These are phyloP conservation scores for Zygotorulaspora danielsina DNA, from an alignment of 805 yeast genomes.

Conservation along the genomic window DNA sequence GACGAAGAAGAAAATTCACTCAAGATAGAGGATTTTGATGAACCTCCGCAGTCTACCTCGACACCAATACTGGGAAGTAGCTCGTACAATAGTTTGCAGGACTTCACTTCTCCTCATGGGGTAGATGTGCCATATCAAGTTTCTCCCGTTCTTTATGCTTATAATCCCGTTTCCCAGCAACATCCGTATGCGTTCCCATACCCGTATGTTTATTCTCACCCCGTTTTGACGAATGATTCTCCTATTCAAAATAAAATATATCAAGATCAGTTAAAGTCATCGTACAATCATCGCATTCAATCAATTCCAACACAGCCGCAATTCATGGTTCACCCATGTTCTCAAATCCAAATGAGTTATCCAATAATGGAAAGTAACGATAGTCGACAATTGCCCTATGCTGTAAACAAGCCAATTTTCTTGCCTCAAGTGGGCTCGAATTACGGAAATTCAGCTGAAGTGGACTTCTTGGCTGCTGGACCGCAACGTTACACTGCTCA, in stretches of 20 bases:
- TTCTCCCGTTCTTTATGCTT: constrained; percentile 5
- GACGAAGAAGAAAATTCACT: constrained; percentile 20
- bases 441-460: neutral
- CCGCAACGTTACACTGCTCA: neutral
- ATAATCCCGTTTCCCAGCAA: neutral
- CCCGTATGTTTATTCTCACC: constrained; percentile 2
- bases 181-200: constrained; percentile 1
- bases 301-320: neutral
- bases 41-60: constrained; percentile 33
- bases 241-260: constrained; percentile 7
- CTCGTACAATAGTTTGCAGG: neutral
- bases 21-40: constrained; percentile 27
- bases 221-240: constrained; percentile 4
- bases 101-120: constrained; percentile 1
- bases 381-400: neutral
- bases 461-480: neutral
- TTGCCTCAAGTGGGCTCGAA: neutral
- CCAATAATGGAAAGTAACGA: constrained; percentile 1
- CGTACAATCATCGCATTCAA: neutral
- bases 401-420: neutral
- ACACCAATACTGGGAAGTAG: constrained; percentile 20
- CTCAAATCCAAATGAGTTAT: constrained; percentile 4
- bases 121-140: neutral
- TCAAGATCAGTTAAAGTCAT: constrained; percentile 1
- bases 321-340: constrained; percentile 3